These are phyloP conservation scores for Aspergillus spinulosporus DNA, from an alignment of 2,329 filamentous ascomycete genomes.

Conservation along the genomic window DNA sequence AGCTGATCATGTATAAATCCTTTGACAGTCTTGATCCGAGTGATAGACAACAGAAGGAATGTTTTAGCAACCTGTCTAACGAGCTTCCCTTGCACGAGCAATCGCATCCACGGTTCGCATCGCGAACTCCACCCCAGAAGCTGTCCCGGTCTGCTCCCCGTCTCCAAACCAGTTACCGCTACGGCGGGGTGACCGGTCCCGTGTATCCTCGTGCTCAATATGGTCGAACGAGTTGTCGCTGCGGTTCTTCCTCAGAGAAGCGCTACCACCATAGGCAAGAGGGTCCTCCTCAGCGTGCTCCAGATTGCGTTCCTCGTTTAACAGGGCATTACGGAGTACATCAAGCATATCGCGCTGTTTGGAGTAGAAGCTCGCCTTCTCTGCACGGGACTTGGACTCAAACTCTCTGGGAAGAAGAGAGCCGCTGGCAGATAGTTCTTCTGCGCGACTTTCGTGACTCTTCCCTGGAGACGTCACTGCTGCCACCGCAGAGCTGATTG, in stretches of 20 bases:
- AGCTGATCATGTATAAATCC: not conserved
- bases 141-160: conserved; percentile 27
- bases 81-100: conserved; percentile 13
- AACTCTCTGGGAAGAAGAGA: conserved; percentile 71
- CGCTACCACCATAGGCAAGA: conserved; percentile 45
- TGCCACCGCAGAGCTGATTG: conserved; percentile 73
- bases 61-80: conserved; percentile 1
- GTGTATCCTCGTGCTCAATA: conserved; percentile 70
- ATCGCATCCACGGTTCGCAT: conserved; percentile 30
- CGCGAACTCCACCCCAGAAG: conserved; percentile 33
- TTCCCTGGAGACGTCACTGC: conserved; percentile 53
- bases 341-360: conserved; percentile 76
- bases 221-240: conserved; percentile 90
- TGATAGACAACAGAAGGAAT: not conserved
- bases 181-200: conserved; percentile 28
- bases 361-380: conserved; percentile 71
- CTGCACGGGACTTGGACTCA: conserved; percentile 58
- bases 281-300: conserved; percentile 39
- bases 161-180: conserved; percentile 31
- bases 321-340: conserved; percentile 73
- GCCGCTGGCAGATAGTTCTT: conserved; percentile 58
- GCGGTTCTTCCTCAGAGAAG: conserved; percentile 69
- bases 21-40: conserved; percentile 5
- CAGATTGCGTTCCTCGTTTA: conserved; percentile 71
- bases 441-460: conserved; percentile 42